Evolutionary conservation across 106 monocot genomes (phyloP).

Genomic region (Platanthera guangdongensis): DNA sequence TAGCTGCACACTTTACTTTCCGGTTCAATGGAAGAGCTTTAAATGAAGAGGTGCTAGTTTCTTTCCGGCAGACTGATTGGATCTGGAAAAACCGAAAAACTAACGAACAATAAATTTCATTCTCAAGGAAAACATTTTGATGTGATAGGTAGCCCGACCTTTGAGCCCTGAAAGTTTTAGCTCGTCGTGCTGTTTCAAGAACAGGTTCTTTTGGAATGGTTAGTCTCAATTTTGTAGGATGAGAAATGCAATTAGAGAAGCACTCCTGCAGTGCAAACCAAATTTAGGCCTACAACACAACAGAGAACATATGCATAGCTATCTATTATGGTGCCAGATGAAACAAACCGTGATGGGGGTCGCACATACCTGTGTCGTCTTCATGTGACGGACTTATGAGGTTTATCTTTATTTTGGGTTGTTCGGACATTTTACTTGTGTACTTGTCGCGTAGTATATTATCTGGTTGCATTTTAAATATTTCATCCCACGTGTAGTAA

Average conservation of each 20-base stretch:
- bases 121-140: neutral
- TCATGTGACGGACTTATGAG: too few species aligned
- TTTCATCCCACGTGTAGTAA: too few species aligned
- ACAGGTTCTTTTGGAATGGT: constrained; percentile 84
- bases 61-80: constrained; percentile 14
- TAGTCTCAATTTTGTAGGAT: constrained; percentile 34
- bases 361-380: too few species aligned
- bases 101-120: neutral
- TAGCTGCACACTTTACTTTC: constrained; percentile 31
- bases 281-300: neutral
- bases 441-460: too few species aligned
- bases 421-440: too few species aligned
- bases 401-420: too few species aligned
- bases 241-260: constrained; percentile 7
- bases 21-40: constrained; percentile 66
- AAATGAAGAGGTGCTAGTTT: constrained; percentile 20
- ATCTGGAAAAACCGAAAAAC: constrained; percentile 26
- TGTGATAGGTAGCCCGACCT: constrained; percentile 1
- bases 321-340: neutral
- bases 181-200: constrained; percentile 64
- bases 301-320: neutral
- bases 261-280: constrained; percentile 27
- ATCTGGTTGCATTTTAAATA: too few species aligned
- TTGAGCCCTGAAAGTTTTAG: constrained; percentile 38
- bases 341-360: too few species aligned